phyloP scores from a whole-genome alignment of 805 yeast species.

The Sungouiella blattae region DNA sequence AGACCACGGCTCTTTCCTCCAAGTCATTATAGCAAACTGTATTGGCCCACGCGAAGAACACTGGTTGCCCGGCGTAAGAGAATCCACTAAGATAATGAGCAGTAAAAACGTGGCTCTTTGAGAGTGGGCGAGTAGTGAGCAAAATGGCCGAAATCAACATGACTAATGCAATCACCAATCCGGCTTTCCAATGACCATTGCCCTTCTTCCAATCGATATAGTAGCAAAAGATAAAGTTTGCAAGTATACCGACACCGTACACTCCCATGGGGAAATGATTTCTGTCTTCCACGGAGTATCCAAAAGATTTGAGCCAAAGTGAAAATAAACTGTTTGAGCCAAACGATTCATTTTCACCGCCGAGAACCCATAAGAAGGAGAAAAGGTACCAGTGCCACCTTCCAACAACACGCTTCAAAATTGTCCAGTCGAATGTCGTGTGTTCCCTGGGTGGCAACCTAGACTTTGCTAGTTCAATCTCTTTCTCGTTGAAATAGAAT shows the following conservation, averaged over 20 bases:
- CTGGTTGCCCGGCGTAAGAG: slow-evolving; percentile 57
- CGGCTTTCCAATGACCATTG: slow-evolving; percentile 46
- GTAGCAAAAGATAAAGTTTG: slow-evolving; percentile 42
- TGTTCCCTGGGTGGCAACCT: slow-evolving; percentile 7
- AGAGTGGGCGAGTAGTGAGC: slow-evolving; percentile 40
- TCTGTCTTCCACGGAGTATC: slow-evolving; percentile 41
- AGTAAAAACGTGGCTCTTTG: slow-evolving; percentile 38
- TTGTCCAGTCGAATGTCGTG: slow-evolving; percentile 18
- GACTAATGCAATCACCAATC: slow-evolving; percentile 39
- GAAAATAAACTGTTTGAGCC: slow-evolving; percentile 46
- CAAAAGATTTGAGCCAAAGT: slow-evolving; percentile 40
- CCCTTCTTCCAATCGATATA: slow-evolving; percentile 38
- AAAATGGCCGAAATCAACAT: slow-evolving; percentile 47
- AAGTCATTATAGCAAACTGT: slow-evolving; percentile 54
- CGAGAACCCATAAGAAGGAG: slow-evolving; percentile 48
- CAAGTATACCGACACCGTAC: slow-evolving; percentile 47
- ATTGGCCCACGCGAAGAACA: slow-evolving; percentile 63
- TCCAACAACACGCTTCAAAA: slow-evolving; percentile 36
- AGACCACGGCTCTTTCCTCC: slow-evolving; percentile 60
- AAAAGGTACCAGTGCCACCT: slow-evolving; percentile 60
- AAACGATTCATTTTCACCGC: slow-evolving; percentile 48
- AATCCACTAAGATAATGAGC: slow-evolving; percentile 56
- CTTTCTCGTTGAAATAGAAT: slow-evolving; percentile 35
- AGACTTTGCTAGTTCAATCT: slow-evolving; percentile 7
- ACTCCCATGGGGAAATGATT: slow-evolving; percentile 57